Percentiles rank a stretch among this genome's conserved stretches.
Conservation (phyloP, 352 stramenopile genomes). For the Globisporangium barbulae region DNA sequence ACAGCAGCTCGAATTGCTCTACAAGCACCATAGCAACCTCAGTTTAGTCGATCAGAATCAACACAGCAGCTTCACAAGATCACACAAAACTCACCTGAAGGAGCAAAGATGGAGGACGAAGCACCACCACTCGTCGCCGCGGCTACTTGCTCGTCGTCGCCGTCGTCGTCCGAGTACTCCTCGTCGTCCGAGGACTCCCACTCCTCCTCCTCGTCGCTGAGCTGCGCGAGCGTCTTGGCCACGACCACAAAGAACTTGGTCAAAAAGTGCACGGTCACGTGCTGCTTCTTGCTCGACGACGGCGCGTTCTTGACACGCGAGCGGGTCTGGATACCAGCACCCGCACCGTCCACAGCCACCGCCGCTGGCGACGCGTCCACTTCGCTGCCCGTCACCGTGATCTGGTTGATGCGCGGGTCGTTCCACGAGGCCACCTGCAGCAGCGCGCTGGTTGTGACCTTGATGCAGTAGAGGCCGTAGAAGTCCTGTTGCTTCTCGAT, state of each 20-base stretch:
- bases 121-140: constrained; percentile 1
- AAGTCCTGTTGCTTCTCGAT: constrained; percentile 84
- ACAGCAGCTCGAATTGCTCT: constrained; percentile 73
- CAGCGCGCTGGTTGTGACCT: constrained; percentile 76
- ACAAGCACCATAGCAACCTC: constrained; percentile 14
- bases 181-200: constrained; percentile 67
- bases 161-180: constrained; percentile 65
- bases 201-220: constrained; percentile 76
- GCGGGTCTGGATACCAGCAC: constrained; percentile 44
- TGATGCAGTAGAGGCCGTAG: constrained; percentile 82
- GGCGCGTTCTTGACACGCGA: constrained; percentile 48
- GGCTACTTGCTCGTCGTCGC: constrained; percentile 24
- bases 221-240: constrained; percentile 62
- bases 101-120: constrained; percentile 47
- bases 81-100: constrained; percentile 39
- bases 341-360: background rate
- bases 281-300: constrained; percentile 25
- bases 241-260: constrained; percentile 75
- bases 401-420: constrained; percentile 60
- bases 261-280: constrained; percentile 69
- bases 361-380: constrained; percentile 22
- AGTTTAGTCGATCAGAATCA: background rate
- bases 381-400: constrained; percentile 57
- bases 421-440: constrained; percentile 76
- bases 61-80: background rate